These are phyloP conservation scores for Ambrosia trifida DNA, from an alignment of 129 eudicot species.

Conservation along the genomic window DNA sequence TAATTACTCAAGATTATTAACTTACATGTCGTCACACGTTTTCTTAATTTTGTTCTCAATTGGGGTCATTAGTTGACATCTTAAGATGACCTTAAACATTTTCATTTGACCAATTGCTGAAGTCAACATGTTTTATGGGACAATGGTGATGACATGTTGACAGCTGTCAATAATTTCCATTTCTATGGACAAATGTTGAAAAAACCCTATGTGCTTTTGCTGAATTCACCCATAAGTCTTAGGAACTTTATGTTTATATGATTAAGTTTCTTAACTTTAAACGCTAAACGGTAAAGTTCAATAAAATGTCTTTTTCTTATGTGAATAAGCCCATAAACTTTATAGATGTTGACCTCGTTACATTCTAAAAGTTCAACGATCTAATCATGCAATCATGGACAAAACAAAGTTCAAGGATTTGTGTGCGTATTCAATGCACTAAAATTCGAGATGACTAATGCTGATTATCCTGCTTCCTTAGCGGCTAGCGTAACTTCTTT, in stretches of 20 bases:
- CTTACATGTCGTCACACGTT: not conserved
- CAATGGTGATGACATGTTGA: no score
- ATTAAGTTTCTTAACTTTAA: not conserved
- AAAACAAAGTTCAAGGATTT: not conserved
- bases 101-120: no score
- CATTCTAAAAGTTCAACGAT: not conserved
- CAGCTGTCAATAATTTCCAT: not conserved
- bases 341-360: not conserved
- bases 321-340: not conserved
- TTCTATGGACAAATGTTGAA: slow-evolving; percentile 4
- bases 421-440: not conserved
- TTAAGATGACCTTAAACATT: slow-evolving; percentile 1
- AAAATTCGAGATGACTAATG: not conserved
- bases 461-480: slow-evolving; percentile 1
- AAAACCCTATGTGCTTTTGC: not conserved
- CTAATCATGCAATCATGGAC: not conserved
- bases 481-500: not conserved
- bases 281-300: no score
- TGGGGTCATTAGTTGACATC: slow-evolving; percentile 4
- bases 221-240: not conserved
- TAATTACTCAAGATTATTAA: not conserved
- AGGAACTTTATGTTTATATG: not conserved
- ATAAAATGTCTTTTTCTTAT: not conserved
- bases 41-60: not conserved
- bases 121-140: no score